These are phyloP conservation scores for Discostella stelligeroides DNA, from an alignment of 108 stramenopile genomes.

Conservation along the genomic window DNA sequence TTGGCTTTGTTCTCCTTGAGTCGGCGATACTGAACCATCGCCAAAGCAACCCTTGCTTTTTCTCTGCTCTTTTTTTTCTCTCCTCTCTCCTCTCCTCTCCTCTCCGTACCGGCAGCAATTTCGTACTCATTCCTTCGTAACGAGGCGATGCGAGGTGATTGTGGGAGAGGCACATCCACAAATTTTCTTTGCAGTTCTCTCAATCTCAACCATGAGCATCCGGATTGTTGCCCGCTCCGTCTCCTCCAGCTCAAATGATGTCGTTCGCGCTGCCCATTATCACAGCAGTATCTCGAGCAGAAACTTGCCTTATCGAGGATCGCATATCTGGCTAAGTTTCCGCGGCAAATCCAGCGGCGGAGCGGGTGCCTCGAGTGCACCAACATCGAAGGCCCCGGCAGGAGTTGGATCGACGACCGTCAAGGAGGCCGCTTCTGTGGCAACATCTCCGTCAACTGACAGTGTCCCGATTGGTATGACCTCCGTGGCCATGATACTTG, in stretches of 20 bases:
- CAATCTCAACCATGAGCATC: slow-evolving; percentile 2
- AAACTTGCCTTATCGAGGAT: slow-evolving; percentile 3
- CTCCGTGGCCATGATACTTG: slow-evolving; percentile 56
- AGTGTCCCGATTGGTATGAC: slow-evolving; percentile 39
- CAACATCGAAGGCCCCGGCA: background rate
- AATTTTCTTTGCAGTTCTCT: too few relatives aligned
- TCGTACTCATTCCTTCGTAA: too few relatives aligned
- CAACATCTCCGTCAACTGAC: slow-evolving; percentile 5
- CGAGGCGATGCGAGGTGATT: too few relatives aligned
- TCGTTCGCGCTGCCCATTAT: slow-evolving; percentile 7
- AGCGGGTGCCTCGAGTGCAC: slow-evolving; percentile 9
- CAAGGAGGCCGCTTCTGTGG: slow-evolving; percentile 4
- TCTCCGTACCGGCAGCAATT: too few relatives aligned
- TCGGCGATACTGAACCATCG: too few relatives aligned
- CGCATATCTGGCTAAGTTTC: slow-evolving; percentile 1
- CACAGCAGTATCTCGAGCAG: background rate
- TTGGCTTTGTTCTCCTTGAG: too few relatives aligned
- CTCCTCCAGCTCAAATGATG: background rate
- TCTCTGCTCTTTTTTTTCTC: too few relatives aligned
- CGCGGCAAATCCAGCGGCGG: slow-evolving; percentile 23
- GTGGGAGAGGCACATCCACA: too few relatives aligned
- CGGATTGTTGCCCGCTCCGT: slow-evolving; percentile 16
- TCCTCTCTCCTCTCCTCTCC: too few relatives aligned
- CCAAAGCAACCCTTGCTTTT: too few relatives aligned
- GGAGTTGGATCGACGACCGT: slow-evolving; percentile 4